These are phyloP conservation scores for Phytophthora pini DNA, from an alignment of 352 stramenopile genomes.

Conservation along the genomic window DNA sequence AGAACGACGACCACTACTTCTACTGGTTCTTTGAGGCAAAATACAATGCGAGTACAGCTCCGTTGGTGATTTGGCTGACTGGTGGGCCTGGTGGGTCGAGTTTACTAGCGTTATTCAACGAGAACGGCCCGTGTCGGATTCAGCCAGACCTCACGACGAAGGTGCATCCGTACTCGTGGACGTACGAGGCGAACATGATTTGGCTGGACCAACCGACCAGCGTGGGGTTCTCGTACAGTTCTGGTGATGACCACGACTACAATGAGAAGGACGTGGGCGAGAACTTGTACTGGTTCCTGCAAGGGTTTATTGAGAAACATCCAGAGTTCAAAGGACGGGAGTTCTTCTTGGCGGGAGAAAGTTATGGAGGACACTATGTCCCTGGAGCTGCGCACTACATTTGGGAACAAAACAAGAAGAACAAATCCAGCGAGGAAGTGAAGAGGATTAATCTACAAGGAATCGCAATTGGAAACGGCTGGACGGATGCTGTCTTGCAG, in stretches of 20 bases:
- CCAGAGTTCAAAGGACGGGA: conserved; percentile 47
- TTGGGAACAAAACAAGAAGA: conserved; percentile 37
- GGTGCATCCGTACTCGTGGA: conserved; percentile 57
- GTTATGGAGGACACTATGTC: background rate
- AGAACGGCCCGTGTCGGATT: conserved; percentile 63
- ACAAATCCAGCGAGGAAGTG: background rate
- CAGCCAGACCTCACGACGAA: conserved; percentile 44
- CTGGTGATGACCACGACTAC: conserved; percentile 38
- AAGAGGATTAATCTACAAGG: background rate
- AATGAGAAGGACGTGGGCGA: conserved; percentile 50
- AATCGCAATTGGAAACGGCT: conserved; percentile 12
- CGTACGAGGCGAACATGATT: conserved; percentile 44
- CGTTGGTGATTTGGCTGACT: conserved; percentile 64
- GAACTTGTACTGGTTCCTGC: conserved; percentile 65
- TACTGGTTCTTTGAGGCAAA: conserved; percentile 70
- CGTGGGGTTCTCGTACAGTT: conserved; percentile 52
- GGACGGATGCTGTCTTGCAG: conserved; percentile 50
- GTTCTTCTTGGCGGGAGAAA: conserved; percentile 66
- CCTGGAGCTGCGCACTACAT: conserved; percentile 49
- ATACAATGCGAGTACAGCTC: conserved; percentile 37
- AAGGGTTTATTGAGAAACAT: conserved; percentile 54
- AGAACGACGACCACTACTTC: conserved; percentile 72
- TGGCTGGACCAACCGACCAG: conserved; percentile 60
- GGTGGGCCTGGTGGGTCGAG: conserved; percentile 58
- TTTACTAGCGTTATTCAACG: conserved; percentile 51